Conservation (phyloP, 148 eudicot genomes). For the Persicaria maculosa region DNA sequence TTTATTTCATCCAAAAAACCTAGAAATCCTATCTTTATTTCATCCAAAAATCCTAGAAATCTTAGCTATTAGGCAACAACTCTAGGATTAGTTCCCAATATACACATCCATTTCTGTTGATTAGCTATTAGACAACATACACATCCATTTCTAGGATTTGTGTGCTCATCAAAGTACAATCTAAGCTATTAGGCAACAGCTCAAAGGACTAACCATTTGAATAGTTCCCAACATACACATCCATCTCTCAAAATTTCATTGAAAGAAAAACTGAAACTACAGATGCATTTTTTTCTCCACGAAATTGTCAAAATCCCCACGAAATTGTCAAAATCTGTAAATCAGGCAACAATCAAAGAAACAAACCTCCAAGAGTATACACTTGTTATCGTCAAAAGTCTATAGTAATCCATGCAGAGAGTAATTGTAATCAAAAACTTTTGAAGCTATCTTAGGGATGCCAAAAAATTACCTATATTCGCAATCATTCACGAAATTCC, state of each 20-base stretch:
- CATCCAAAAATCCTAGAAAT: too few relatives aligned
- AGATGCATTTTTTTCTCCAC: background rate
- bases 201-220: too few relatives aligned
- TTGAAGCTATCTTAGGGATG: constrained; percentile 42
- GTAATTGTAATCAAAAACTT: constrained; percentile 67
- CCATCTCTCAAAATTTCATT: background rate
- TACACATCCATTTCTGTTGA: too few relatives aligned
- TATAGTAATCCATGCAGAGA: constrained; percentile 45
- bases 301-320: background rate
- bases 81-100: too few relatives aligned
- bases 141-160: too few relatives aligned
- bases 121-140: too few relatives aligned
- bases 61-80: too few relatives aligned
- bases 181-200: too few relatives aligned
- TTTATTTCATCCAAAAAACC: too few relatives aligned
- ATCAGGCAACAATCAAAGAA: background rate
- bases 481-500: background rate
- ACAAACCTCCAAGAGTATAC: constrained; percentile 47
- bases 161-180: too few relatives aligned
- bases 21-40: too few relatives aligned
- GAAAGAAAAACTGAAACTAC: background rate
- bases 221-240: background rate
- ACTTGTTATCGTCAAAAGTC: constrained; percentile 44
- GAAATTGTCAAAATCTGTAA: background rate
- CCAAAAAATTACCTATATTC: background rate